Evolutionary conservation across 495 filamentous ascomycete genomes (phyloP).

Genomic region (Xylaria telfairii): DNA sequence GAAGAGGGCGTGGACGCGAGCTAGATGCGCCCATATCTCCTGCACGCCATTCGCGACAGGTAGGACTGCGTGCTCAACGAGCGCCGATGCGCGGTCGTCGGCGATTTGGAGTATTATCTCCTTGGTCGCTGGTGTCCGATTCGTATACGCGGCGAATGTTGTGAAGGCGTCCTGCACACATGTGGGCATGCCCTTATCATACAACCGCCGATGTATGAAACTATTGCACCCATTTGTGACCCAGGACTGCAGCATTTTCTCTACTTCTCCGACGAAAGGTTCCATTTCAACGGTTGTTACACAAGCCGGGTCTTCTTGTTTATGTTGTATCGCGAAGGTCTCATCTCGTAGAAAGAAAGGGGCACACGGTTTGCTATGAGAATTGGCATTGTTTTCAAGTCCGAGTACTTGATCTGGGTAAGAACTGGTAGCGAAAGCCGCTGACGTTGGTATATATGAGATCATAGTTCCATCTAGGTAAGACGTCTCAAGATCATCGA

Average conservation of each 20-base stretch:
- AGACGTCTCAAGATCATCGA: background rate
- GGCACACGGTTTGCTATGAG: constrained; percentile 3
- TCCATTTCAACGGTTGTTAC: constrained; percentile 27
- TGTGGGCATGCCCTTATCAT: constrained; percentile 36
- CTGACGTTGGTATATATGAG: background rate
- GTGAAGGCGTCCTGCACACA: constrained; percentile 42
- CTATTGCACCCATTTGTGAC: constrained; percentile 32
- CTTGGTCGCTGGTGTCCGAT: constrained; percentile 27
- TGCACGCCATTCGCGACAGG: constrained; percentile 10
- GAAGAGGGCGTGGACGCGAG: constrained; percentile 45
- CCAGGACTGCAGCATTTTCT: constrained; percentile 36
- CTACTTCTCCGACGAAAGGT: constrained; percentile 35
- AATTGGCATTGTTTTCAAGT: constrained; percentile 16
- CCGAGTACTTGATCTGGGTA: background rate
- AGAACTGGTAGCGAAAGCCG: background rate
- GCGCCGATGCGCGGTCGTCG: constrained; percentile 25
- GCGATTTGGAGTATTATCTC: constrained; percentile 36
- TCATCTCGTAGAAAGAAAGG: constrained; percentile 34
- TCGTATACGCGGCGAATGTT: constrained; percentile 35
- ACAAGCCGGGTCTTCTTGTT: constrained; percentile 12
- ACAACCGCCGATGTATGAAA: constrained; percentile 50
- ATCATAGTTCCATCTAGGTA: constrained; percentile 1
- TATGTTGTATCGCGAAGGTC: constrained; percentile 32
- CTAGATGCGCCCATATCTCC: constrained; percentile 40
- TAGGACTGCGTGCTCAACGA: background rate